phyloP scores from a whole-genome alignment of 805 yeast genomes.

The Lipomyces chichibuensis region DNA sequence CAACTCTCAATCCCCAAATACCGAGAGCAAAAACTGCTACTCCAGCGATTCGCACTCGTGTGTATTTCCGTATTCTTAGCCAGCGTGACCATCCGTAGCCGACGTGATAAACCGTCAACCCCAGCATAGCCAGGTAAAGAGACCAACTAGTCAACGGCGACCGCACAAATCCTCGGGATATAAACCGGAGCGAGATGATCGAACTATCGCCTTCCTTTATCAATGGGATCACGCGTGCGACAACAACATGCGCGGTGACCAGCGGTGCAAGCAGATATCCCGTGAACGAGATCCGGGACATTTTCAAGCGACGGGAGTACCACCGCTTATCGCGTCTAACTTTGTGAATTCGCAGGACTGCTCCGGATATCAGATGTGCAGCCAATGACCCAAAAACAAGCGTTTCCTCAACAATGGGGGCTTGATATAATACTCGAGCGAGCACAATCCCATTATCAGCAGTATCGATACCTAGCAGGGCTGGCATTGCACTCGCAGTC shows the following conservation, averaged over 20 bases:
- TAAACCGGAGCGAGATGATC: constrained; percentile 55
- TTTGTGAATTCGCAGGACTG: constrained; percentile 43
- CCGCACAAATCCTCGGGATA: constrained; percentile 42
- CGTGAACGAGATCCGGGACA: constrained; percentile 60
- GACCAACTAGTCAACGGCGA: constrained; percentile 6
- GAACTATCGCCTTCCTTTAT: constrained; percentile 67
- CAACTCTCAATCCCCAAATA: constrained; percentile 7
- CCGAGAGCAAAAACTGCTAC: constrained; percentile 10
- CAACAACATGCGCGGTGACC: constrained; percentile 52
- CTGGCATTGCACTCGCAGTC: constrained; percentile 59
- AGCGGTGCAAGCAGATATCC: constrained; percentile 60
- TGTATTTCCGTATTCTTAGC: constrained; percentile 12
- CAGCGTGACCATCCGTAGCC: constrained; percentile 30
- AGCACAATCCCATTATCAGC: constrained; percentile 57
- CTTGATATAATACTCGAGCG: constrained; percentile 64
- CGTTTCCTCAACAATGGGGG: constrained; percentile 53
- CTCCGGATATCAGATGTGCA: constrained; percentile 59
- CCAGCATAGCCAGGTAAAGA: constrained; percentile 18
- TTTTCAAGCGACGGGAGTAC: constrained; percentile 32
- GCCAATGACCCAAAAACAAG: constrained; percentile 54
- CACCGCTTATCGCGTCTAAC: constrained; percentile 35
- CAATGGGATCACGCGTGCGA: constrained; percentile 56
- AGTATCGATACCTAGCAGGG: constrained; percentile 44
- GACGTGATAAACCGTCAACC: constrained; percentile 23
- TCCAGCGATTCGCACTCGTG: constrained; percentile 10